Evolutionary conservation across 768 basidiomycete species (phyloP).

Genomic region (Zangia roseola): DNA sequence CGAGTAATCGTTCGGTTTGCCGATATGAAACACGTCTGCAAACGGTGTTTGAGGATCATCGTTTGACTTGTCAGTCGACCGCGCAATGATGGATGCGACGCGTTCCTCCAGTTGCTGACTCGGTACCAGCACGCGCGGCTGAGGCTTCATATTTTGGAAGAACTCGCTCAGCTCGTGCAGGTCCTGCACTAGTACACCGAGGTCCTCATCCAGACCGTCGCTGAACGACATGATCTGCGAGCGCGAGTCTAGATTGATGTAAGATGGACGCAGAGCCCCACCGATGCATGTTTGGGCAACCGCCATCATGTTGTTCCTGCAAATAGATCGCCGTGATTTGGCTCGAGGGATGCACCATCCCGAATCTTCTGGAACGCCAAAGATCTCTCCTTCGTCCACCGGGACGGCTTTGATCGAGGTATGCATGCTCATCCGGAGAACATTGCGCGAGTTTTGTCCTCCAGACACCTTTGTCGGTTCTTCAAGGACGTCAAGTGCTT

Average conservation of each 20-base stretch:
- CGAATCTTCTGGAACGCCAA: constrained; percentile 77
- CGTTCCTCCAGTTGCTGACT: constrained; percentile 70
- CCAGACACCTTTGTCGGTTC: constrained; percentile 81
- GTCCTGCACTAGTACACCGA: constrained; percentile 77
- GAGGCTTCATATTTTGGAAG: constrained; percentile 52
- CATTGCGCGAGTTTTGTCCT: constrained; percentile 76
- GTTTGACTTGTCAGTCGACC: constrained; percentile 55
- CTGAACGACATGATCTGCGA: constrained; percentile 34
- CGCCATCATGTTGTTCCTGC: constrained; percentile 76
- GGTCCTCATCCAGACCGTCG: constrained; percentile 52
- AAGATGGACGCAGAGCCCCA: constrained; percentile 57
- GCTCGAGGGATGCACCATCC: constrained; percentile 85
- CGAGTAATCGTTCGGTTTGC: constrained; percentile 32
- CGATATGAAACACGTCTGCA: constrained; percentile 70
- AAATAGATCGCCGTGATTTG: constrained; percentile 56
- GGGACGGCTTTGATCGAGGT: constrained; percentile 43
- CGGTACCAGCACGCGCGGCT: constrained; percentile 41
- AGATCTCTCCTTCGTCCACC: constrained; percentile 66
- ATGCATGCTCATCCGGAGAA: constrained; percentile 91
- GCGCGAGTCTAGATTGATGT: constrained; percentile 70
- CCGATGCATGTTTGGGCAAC: constrained; percentile 84
- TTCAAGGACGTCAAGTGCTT: constrained; percentile 91
- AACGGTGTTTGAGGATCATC: constrained; percentile 80
- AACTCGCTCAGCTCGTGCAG: constrained; percentile 73
- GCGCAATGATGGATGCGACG: constrained; percentile 79